phyloP scores from a whole-genome alignment of 2,329 filamentous ascomycete genomes.

The Neofusicoccum ribis region DNA sequence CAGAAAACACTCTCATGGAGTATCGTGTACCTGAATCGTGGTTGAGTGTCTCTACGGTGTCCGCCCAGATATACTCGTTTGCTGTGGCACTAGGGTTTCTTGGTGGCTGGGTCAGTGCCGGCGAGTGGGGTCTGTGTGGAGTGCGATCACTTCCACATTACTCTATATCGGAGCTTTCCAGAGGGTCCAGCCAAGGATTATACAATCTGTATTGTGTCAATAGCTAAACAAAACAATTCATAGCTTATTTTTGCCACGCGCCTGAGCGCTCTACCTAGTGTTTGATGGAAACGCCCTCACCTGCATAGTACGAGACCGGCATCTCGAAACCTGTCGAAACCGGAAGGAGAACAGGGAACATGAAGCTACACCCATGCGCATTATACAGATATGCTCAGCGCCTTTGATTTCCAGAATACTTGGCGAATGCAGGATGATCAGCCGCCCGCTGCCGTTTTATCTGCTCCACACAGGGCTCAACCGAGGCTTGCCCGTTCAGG shows the following conservation, averaged over 20 bases:
- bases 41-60: not conserved
- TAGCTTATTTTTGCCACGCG: not conserved
- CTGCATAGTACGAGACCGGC: too few species aligned
- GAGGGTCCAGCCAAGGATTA: not conserved
- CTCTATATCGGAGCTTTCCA: not conserved
- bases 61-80: not conserved
- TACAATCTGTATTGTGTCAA: not conserved
- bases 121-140: not conserved
- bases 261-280: not conserved
- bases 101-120: not conserved
- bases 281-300: not conserved
- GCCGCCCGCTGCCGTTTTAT: not conserved
- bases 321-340: not conserved
- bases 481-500: not conserved
- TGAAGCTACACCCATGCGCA: not conserved
- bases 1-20: too few species aligned
- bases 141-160: not conserved
- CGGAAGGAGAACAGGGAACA: not conserved
- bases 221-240: too few species aligned
- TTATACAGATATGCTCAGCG: not conserved
- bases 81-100: not conserved
- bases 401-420: not conserved
- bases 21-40: not conserved
- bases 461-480: not conserved
- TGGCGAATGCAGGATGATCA: not conserved